Evolutionary conservation across 1,139 yeast species (phyloP).

Genomic region (Chernovozyma aurita): DNA sequence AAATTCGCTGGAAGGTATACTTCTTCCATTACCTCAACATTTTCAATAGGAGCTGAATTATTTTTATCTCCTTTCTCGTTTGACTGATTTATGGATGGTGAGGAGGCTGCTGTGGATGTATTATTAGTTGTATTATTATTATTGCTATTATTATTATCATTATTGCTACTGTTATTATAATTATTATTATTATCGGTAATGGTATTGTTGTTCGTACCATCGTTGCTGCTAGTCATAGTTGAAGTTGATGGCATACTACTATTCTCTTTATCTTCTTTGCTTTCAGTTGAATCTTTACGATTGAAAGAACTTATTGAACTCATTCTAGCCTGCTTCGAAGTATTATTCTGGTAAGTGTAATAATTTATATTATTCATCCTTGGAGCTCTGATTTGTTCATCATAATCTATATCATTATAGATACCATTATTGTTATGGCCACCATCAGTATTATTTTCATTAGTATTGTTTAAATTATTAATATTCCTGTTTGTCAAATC

Average conservation of each 20-base stretch:
- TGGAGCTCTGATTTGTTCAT: slow-evolving; percentile 44
- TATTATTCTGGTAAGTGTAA: slow-evolving; percentile 18
- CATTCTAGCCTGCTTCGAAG: not conserved
- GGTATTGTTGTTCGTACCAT: too few relatives aligned
- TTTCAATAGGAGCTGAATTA: not conserved
- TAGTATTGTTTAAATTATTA: slow-evolving; percentile 7
- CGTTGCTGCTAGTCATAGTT: too few relatives aligned
- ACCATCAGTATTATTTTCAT: slow-evolving; percentile 7
- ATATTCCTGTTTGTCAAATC: too few relatives aligned
- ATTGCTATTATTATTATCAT: too few relatives aligned
- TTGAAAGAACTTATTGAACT: slow-evolving; percentile 1
- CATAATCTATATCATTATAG: slow-evolving; percentile 37
- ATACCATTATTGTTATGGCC: too few relatives aligned
- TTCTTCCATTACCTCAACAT: not conserved
- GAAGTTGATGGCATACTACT: slow-evolving; percentile 1
- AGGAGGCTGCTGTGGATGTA: slow-evolving; percentile 2
- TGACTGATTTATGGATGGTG: too few relatives aligned
- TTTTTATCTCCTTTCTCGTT: too few relatives aligned
- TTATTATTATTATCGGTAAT: too few relatives aligned
- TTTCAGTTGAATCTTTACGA: slow-evolving; percentile 3
- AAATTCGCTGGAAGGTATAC: slow-evolving; percentile 38
- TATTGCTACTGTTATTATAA: too few relatives aligned
- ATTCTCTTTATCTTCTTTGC: slow-evolving; percentile 2
- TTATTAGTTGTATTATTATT: slow-evolving; percentile 3
- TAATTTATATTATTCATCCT: slow-evolving; percentile 29